Base-by-base conservation (phyloP, 805 yeast species). In the Wickerhamiella siamensis region DNA sequence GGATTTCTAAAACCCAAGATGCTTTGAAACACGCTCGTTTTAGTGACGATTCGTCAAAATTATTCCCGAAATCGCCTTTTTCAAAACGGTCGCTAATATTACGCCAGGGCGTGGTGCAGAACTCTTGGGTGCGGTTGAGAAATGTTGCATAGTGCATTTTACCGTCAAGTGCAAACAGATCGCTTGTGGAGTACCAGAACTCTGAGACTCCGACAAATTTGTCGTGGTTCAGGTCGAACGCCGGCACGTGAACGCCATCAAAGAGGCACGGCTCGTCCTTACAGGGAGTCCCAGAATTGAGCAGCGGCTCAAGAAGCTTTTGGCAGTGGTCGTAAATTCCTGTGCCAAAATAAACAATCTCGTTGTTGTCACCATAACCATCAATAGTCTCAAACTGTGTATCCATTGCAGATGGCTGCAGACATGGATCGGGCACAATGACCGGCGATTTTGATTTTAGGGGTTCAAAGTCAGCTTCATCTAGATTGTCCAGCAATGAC, bases 111-210 rank as follows among this genome's bases (percentile, higher is more conserved):
- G 74, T 68, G 48, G 74, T 78, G 64, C 98, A 91, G 53, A 77
- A 86, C 26, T 70, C 69, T 46, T 72, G 70, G 3, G 86, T 81
- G 40, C 73, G 71, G 29, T 66, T 71, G 55, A 75, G 79, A 54
- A 82, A 84, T 32, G 69, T 64, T 31, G 71, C 67, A 55, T 77
- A 88, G 54, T 83, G 83, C 58, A 87, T 87, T 43, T 77, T 83
- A 12, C 96, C 97, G 2, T 94, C 88, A 64, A 84, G 70, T 32
- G 79, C 75, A 58, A 87, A 87, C 3, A 88, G 74, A 55, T 88
- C 97, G 53, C 86, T 82, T 3, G 95, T 87, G 1, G 96, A 84
- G 57, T 91, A 88, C 96, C 97, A 91, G 63, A 84, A 91, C 60
- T 91, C 98, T 5, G 95, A 83, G 18, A 88, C 79, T 0, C 98